Evolutionary conservation across 225 moss, liverwort and hornwort genomes (phyloP).

Genomic region (Pseudoscleropodium purum): DNA sequence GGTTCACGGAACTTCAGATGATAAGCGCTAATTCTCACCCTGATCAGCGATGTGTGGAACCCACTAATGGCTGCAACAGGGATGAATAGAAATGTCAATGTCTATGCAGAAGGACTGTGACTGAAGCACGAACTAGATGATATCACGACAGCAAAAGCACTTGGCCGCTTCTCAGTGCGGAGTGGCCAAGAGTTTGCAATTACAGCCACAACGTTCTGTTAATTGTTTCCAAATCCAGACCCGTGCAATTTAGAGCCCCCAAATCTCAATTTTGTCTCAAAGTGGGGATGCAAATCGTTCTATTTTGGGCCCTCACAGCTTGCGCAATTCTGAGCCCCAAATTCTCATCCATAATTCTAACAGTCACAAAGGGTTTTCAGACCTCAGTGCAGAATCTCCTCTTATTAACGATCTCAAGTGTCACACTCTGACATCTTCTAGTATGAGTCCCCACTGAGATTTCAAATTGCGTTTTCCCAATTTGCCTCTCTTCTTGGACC

Average conservation of each 20-base stretch:
- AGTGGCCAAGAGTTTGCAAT: not conserved
- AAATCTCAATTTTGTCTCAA: not conserved
- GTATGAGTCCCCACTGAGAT: no score
- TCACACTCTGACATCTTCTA: not conserved
- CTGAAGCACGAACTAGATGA: not conserved
- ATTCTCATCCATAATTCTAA: not conserved
- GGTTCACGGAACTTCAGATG: not conserved
- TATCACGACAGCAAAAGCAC: not conserved
- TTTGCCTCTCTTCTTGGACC: not conserved
- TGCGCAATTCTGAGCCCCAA: not conserved
- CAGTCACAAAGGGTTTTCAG: not conserved
- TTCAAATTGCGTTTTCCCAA: not conserved
- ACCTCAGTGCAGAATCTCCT: not conserved
- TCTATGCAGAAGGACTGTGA: not conserved
- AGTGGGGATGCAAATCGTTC: not conserved
- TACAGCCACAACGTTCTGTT: not conserved
- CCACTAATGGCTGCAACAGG: not conserved
- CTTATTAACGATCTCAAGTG: not conserved
- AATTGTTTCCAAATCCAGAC: not conserved
- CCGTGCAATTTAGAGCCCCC: not conserved
- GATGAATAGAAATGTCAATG: not conserved
- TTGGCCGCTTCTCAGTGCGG: not conserved
- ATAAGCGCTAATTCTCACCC: not conserved
- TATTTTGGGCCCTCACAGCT: not conserved
- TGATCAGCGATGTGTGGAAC: not conserved